These are phyloP conservation scores for Spinellus fusiger DNA, from an alignment of 192 early-diverging fungal genomes.

Conservation along the genomic window DNA sequence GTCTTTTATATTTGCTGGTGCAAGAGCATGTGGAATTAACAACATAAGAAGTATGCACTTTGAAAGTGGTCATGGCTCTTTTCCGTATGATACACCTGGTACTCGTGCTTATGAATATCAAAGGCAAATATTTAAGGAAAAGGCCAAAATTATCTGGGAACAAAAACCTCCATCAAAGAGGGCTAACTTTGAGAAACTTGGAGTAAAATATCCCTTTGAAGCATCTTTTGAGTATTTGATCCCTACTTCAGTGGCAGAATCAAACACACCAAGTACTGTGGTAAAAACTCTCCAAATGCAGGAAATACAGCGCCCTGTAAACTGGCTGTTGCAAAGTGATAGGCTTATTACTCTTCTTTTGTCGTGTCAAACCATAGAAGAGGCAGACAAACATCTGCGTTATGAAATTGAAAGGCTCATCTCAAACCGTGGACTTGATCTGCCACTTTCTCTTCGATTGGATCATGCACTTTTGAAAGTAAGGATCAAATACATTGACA, in stretches of 20 bases:
- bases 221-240: slow-evolving; percentile 51
- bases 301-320: not conserved
- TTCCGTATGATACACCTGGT: slow-evolving; percentile 83
- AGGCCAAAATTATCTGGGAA: slow-evolving; percentile 45
- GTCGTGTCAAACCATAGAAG: not conserved
- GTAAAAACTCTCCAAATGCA: not conserved
- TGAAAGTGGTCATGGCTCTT: slow-evolving; percentile 69
- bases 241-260: not conserved
- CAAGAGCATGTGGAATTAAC: slow-evolving; percentile 67
- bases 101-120: slow-evolving; percentile 55
- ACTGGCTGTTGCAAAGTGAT: slow-evolving; percentile 1
- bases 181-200: slow-evolving; percentile 70
- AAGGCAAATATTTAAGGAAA: slow-evolving; percentile 32
- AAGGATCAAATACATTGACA: slow-evolving; percentile 40
- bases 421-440: not conserved
- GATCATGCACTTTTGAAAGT: slow-evolving; percentile 45
- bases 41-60: slow-evolving; percentile 69
- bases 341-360: not conserved
- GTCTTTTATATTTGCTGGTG: slow-evolving; percentile 82
- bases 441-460: slow-evolving; percentile 1
- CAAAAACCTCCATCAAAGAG: slow-evolving; percentile 77
- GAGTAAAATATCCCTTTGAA: slow-evolving; percentile 63
- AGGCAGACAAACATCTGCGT: not conserved
- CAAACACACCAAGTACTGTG: not conserved
- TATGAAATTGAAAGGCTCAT: not conserved